Conservation (phyloP, 2,329 filamentous ascomycete species). For the Penicillium polonicum region DNA sequence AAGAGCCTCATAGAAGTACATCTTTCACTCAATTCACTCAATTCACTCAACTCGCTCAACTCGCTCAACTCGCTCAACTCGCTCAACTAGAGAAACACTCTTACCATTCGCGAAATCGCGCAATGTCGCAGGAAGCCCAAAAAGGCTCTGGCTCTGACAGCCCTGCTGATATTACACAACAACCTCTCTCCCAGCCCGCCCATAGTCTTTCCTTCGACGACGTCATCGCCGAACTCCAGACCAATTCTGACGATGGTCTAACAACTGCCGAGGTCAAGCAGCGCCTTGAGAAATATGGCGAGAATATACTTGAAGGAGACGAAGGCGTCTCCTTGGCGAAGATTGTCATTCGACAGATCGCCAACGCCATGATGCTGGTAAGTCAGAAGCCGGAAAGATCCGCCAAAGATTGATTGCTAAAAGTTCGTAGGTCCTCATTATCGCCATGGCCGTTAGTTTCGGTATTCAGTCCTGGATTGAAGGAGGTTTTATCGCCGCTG, state of each 20-base stretch:
- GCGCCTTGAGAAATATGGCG: constrained; percentile 58
- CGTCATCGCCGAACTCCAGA: constrained; percentile 56
- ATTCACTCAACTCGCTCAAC: neutral
- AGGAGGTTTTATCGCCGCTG: constrained; percentile 59
- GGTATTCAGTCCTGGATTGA: constrained; percentile 59
- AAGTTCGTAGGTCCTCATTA: constrained; percentile 65
- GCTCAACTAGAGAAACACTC: constrained; percentile 5
- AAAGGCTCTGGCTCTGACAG: constrained; percentile 10
- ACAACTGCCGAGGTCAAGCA: constrained; percentile 53
- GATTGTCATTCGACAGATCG: constrained; percentile 65
- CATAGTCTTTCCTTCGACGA: constrained; percentile 59
- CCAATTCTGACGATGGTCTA: constrained; percentile 59
- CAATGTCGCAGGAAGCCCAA: constrained; percentile 24
- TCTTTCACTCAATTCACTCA: neutral
- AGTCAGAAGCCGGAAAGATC: constrained; percentile 10
- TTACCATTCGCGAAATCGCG: constrained; percentile 6
- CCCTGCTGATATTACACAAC: constrained; percentile 43
- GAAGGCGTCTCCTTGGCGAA: constrained; percentile 67
- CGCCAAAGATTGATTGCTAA: neutral
- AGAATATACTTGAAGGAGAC: constrained; percentile 65
- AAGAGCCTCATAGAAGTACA: constrained; percentile 19
- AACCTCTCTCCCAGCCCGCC: constrained; percentile 58
- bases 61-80: neutral
- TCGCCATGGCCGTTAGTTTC: constrained; percentile 67
- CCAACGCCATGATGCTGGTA: constrained; percentile 69